phyloP scores from a whole-genome alignment of 352 stramenopile species.

The Phytophthora colocasiae region DNA sequence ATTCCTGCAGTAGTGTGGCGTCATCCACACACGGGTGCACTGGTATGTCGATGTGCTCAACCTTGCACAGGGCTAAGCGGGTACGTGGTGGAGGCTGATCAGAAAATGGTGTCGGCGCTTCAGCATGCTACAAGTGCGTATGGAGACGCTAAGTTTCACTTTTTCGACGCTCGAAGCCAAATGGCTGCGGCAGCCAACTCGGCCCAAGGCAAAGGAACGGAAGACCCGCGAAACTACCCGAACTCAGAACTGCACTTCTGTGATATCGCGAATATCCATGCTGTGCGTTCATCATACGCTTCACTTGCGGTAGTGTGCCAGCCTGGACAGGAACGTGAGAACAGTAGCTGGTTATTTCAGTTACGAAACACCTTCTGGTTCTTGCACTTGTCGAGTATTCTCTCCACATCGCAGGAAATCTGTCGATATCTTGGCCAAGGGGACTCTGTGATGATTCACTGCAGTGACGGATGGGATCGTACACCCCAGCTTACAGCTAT shows the following conservation, averaged over 20 bases:
- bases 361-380: constrained; percentile 98
- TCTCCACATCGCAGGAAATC: constrained; percentile 93
- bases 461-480: constrained; percentile 99
- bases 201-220: constrained; percentile 88
- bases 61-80: constrained; percentile 85
- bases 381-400: constrained; percentile 95
- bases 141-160: constrained; percentile 81
- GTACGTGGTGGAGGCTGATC: constrained; percentile 80
- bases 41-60: constrained; percentile 89
- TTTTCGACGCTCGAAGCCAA: constrained; percentile 86
- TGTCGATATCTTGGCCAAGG: constrained; percentile 94
- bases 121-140: constrained; percentile 70
- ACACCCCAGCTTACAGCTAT: constrained; percentile 96
- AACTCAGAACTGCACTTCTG: constrained; percentile 97
- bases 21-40: constrained; percentile 89
- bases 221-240: constrained; percentile 95
- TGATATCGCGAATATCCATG: constrained; percentile 99
- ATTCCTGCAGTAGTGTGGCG: constrained; percentile 95
- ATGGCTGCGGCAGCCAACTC: constrained; percentile 88
- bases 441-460: constrained; percentile 98
- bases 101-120: constrained; percentile 81
- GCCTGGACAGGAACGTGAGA: constrained; percentile 76
- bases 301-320: constrained; percentile 83
- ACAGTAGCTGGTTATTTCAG: constrained; percentile 82
- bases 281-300: constrained; percentile 92